These are phyloP conservation scores for Fusarium sp. DNA, from an alignment of 2,329 filamentous ascomycete genomes.

Conservation along the genomic window DNA sequence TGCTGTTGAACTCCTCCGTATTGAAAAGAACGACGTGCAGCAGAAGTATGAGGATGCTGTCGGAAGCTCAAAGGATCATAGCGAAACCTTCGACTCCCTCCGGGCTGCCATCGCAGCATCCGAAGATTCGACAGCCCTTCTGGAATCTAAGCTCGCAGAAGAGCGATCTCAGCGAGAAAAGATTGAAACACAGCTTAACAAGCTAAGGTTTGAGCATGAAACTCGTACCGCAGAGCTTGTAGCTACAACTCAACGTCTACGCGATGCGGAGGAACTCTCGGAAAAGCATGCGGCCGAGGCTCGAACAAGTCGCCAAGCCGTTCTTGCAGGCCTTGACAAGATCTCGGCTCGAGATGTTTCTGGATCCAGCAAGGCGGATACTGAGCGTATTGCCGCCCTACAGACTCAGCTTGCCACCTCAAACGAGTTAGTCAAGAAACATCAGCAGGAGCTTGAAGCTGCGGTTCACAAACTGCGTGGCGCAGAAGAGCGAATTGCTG, in stretches of 20 bases:
- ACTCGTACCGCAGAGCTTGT: constrained; percentile 83
- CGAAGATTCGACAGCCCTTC: constrained; percentile 77
- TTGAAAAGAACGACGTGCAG: constrained; percentile 87
- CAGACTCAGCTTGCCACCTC: constrained; percentile 84
- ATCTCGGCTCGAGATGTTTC: constrained; percentile 69
- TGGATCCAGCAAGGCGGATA: constrained; percentile 62
- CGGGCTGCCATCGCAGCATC: constrained; percentile 84
- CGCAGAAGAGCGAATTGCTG: constrained; percentile 96
- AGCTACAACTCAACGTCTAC: constrained; percentile 77
- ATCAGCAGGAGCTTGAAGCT: constrained; percentile 87
- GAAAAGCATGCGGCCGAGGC: constrained; percentile 91
- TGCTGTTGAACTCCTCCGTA: constrained; percentile 77
- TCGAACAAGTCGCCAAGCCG: constrained; percentile 83
- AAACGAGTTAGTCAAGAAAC: constrained; percentile 85
- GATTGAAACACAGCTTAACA: constrained; percentile 80
- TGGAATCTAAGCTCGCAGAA: constrained; percentile 86
- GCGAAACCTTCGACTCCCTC: constrained; percentile 78
- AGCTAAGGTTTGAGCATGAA: constrained; percentile 87
- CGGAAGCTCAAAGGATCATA: constrained; percentile 76
- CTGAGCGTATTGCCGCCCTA: constrained; percentile 78
- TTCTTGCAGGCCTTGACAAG: constrained; percentile 85
- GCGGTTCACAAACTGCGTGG: constrained; percentile 90
- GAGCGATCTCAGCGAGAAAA: constrained; percentile 82
- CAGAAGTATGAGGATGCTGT: constrained; percentile 76
- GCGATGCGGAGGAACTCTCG: constrained; percentile 88